These are phyloP conservation scores for Alternaria viburni DNA, from an alignment of 2,329 filamentous ascomycete species.

Conservation along the genomic window DNA sequence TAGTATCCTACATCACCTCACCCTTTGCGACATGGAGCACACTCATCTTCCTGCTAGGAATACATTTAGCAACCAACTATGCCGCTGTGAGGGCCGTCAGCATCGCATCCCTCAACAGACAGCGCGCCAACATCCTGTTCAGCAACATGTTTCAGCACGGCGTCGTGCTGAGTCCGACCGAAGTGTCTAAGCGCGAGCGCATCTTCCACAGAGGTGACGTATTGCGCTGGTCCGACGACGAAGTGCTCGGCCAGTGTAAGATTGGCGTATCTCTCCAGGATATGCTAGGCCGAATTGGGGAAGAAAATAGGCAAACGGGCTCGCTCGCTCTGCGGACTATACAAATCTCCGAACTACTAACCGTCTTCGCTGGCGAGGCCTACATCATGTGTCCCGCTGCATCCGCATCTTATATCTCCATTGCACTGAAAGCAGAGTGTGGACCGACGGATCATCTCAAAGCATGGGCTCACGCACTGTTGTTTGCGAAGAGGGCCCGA, in stretches of 20 bases:
- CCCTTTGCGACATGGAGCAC: conserved; percentile 74
- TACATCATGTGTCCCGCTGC: conserved; percentile 67
- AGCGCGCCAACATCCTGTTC: conserved; percentile 82
- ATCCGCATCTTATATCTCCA: conserved; percentile 52
- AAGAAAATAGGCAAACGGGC: conserved; percentile 32
- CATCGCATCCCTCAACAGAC: conserved; percentile 84
- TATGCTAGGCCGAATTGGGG: conserved; percentile 39
- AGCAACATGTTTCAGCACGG: conserved; percentile 52
- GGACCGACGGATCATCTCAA: conserved; percentile 60
- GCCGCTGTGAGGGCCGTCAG: conserved; percentile 81
- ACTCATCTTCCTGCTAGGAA: conserved; percentile 72
- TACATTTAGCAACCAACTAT: conserved; percentile 87
- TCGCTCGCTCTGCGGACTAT: conserved; percentile 35
- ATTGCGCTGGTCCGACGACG: conserved; percentile 60
- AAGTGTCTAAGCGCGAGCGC: conserved; percentile 66
- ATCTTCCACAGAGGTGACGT: conserved; percentile 71
- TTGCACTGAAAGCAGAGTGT: conserved; percentile 68
- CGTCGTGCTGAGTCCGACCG: conserved; percentile 65
- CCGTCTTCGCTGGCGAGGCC: conserved; percentile 57
- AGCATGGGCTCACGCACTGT: conserved; percentile 68
- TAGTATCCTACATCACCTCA: conserved; percentile 77
- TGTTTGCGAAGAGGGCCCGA: conserved; percentile 48
- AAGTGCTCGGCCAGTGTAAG: conserved; percentile 59
- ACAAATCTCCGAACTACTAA: conserved; percentile 57
- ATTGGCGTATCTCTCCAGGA: conserved; percentile 59